Conservation (phyloP, 1,284 basidiomycete genomes). For the Trichosporon sp. region DNA sequence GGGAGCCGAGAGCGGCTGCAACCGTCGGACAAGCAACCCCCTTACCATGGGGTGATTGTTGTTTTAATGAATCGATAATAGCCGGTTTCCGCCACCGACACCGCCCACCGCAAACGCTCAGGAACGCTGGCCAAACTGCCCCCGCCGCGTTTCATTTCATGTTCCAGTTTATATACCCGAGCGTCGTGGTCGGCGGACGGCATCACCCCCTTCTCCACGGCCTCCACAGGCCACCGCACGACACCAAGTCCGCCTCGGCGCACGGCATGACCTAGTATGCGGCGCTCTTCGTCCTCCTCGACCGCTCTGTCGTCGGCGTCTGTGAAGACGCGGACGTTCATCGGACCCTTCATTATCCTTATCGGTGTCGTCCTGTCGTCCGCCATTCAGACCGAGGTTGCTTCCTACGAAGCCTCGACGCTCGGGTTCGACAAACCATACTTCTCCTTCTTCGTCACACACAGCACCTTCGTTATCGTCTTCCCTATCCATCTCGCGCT, state of each 20-base stretch:
- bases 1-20: too few species aligned
- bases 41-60: background rate
- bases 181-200: background rate
- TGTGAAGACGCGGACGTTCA: background rate
- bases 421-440: conserved; percentile 43
- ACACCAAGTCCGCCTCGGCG: background rate
- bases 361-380: conserved; percentile 39
- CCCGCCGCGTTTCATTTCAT: background rate
- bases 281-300: background rate
- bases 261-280: conserved; percentile 2
- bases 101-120: background rate
- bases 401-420: conserved; percentile 28
- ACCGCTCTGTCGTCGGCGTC: background rate
- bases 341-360: conserved; percentile 39
- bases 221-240: background rate
- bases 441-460: conserved; percentile 48
- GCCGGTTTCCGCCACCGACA: background rate
- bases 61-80: background rate
- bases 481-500: conserved; percentile 39
- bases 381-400: conserved; percentile 44
- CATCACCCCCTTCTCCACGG: background rate
- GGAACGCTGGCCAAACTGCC: background rate
- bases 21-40: too few species aligned
- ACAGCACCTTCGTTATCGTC: conserved; percentile 41
- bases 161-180: background rate